Evolutionary conservation across 768 basidiomycete species (phyloP), one percentile per base, ranked within the genome.

Genomic region (Rhodosporidiobolus sp.): DNA sequence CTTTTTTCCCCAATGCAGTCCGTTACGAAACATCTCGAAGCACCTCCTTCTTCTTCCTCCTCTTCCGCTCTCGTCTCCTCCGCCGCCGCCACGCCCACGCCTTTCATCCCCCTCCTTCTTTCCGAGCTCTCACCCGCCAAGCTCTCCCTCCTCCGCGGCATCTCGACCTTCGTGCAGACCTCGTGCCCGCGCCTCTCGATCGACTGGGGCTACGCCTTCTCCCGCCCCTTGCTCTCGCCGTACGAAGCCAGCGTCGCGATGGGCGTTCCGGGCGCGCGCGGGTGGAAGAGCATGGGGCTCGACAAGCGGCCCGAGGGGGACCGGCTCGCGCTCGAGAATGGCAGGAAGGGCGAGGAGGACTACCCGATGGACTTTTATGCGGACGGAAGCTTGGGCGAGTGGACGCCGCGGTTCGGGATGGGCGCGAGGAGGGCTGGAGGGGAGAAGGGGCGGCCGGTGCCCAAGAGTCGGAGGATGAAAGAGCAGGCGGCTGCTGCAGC

Each of bases 311-410:
- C 30, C 26, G 38, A 22, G n/a, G 38, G 28, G 34, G 20, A n/a
- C 17, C 28, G 32, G 49, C 20, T n/a, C 75, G 77, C 63, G 76
- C 63, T 54, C 73, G 80, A 73, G 70, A 70, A 49, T 61, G 69
- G 46, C 1, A 61, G 74, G 69, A 78, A 76, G 64, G 71, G 68
- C 67, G 80, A 75, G 43, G 45, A 85, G 17, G 83, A 83, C 14
- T 98, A 99, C 82, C 90, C 92, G 5, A 99, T 99, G 96, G 91
- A 99, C 81, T 99, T 98, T 81, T 99, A 98, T 76, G 85, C 86
- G 45, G 90, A 79, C 48, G 60, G 73, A 55, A 69, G 71, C 24
- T n/a, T 69, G 20, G 79, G 79, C 10, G 65, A 68, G n/a, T 79
- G 79, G 79, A 79, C 79, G 54, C 79, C 79, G 50, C 66, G 74